A percentile compares a stretch with the other conserved stretches of the same genome.
Evolutionary conservation across 768 basidiomycete species (phyloP).

Genomic region (Suillus paluster): DNA sequence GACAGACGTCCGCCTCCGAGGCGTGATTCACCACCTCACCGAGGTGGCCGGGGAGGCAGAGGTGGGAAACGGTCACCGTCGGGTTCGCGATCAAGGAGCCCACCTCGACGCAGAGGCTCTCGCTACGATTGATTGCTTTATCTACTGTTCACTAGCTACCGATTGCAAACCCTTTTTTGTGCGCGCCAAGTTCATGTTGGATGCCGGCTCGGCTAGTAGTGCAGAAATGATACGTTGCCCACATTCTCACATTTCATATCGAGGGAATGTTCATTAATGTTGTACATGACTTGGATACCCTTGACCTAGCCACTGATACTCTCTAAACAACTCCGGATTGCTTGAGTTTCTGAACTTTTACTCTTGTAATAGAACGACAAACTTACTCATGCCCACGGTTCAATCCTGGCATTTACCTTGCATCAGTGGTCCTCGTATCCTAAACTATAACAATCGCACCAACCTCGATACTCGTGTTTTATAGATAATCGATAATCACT

Average conservation of each 20-base stretch:
- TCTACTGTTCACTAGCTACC: not conserved
- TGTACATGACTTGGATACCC: not conserved
- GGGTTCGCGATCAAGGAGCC: slow-evolving; percentile 45
- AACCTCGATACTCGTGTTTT: slow-evolving; percentile 3
- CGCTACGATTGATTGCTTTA: slow-evolving; percentile 40
- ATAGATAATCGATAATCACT: slow-evolving; percentile 1
- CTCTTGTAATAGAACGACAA: not conserved
- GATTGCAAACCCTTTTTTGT: not conserved
- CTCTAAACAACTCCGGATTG: not conserved
- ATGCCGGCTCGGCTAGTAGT: not conserved
- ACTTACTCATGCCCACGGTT: not conserved
- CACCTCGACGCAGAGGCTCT: slow-evolving; percentile 40
- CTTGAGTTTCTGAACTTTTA: not conserved
- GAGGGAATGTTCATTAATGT: not conserved
- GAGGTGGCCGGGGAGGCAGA: slow-evolving; percentile 49
- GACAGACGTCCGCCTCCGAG: slow-evolving; percentile 56
- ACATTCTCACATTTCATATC: not conserved
- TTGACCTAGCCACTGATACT: no score
- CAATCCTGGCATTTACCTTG: not conserved
- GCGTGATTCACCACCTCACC: slow-evolving; percentile 52
- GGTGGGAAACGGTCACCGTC: slow-evolving; percentile 44
- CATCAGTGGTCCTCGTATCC: not conserved
- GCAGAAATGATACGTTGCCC: not conserved
- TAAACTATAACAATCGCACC: not conserved
- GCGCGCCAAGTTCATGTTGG: not conserved